Evolutionary conservation across 2,329 filamentous ascomycete genomes (phyloP).

Genomic region (Xylariales sp.): DNA sequence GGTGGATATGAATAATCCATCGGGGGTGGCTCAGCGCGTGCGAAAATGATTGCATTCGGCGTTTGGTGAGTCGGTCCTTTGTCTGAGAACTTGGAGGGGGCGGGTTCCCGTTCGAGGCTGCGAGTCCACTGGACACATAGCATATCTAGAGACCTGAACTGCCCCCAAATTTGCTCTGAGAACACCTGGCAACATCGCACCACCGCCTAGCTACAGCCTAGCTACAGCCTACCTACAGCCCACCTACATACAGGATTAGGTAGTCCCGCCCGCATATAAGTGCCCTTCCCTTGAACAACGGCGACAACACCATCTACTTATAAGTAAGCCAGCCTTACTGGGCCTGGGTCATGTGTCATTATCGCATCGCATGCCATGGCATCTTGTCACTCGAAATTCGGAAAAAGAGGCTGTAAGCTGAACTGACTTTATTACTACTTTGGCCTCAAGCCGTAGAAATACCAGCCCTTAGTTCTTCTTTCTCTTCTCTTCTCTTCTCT

Average conservation of each 20-base stretch:
- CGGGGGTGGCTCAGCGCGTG: constrained; percentile 38
- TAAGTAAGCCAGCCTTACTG: not conserved
- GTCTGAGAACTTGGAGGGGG: constrained; percentile 15
- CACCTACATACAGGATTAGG: no score
- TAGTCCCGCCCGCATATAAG: not conserved
- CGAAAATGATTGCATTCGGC: constrained; percentile 22
- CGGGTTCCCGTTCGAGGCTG: not conserved
- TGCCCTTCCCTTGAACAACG: no score
- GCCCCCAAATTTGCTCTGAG: not conserved
- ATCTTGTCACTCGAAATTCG: not conserved
- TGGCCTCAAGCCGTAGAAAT: constrained; percentile 11
- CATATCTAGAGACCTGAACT: constrained; percentile 2
- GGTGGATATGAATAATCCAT: constrained; percentile 20
- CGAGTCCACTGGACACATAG: constrained; percentile 4
- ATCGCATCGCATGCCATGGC: not conserved
- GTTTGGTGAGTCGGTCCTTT: constrained; percentile 17
- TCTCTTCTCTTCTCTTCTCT: not conserved
- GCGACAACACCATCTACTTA: not conserved
- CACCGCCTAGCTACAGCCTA: not conserved
- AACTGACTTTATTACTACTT: constrained; percentile 33
- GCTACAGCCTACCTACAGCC: no score
- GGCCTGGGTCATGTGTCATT: not conserved
- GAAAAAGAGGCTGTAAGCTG: not conserved
- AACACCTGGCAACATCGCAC: constrained; percentile 7
- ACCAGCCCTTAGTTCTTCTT: constrained; percentile 9